Base-by-base conservation (phyloP, 805 yeast species). In the Ogataea pignaliae region DNA sequence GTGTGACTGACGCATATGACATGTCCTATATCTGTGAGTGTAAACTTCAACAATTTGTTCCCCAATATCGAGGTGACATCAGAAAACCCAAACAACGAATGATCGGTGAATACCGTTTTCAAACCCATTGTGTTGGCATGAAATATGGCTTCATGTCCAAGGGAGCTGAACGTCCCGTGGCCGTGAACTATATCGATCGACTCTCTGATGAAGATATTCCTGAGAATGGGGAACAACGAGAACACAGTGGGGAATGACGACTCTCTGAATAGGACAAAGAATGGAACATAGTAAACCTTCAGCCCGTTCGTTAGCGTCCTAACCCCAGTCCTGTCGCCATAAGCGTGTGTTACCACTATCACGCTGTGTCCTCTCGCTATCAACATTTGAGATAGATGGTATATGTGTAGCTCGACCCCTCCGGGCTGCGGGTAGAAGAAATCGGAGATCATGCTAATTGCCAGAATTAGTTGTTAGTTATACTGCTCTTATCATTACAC, bases 371-470 rank as follows among this genome's bases (percentile, higher is more conserved):
- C 97, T 34, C 82, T 65, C 16, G 77, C 78, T 10, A 88, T 83
- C 43, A 90, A 75, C 56, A 83, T 79, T 63, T 88, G 95, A 0
- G 98, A 83, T 18, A 93, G 66, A 62, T 93, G 98, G 63, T 88
- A 88, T 14, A 91, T 86, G 61, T 93, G 99, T 49, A 91, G 81
- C 63, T 93, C 99, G 2, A 93, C 95, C 10, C 99, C 99, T 3
- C 99, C 99, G 0, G 97, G 85, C 61, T 93, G 99, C 10, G 99
- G 99, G 66, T 86, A 93, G 77, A 93, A 93, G 71, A 89, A 93
- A 65, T 93, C 99, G 36, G 95, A 86, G 3, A 90, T 87, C 97
- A 93, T 90, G 8, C 51, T 57, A 21, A 16, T 10, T 11, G n/a
- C 9, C n/a, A 28, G 14, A 17, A 26, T 28, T 26, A 8, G 9